phyloP scores from a whole-genome alignment of 345 rosid species.

The Citrus mangshanensis region DNA sequence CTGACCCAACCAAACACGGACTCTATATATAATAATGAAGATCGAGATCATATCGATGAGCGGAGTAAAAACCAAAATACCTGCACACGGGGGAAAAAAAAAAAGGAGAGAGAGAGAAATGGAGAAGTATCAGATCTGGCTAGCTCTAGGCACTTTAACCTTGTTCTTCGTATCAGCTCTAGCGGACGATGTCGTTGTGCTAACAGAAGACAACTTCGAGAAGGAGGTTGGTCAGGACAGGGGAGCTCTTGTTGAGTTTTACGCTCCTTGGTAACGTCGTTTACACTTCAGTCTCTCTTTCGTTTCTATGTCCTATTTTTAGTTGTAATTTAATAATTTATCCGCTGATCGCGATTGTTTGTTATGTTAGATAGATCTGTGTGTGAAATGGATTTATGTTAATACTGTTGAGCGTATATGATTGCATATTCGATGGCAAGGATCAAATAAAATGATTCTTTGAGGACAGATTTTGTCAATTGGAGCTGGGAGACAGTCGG shows the following conservation, averaged over 20 bases:
- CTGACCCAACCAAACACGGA: neutral
- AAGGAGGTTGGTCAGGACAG: slow-evolving; percentile 87
- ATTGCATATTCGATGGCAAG: neutral
- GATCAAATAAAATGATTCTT: neutral
- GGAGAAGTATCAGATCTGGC: slow-evolving; percentile 75
- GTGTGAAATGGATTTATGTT: neutral
- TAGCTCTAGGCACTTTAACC: slow-evolving; percentile 39
- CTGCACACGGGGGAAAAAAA: neutral
- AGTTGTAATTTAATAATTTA: neutral
- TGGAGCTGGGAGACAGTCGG: neutral
- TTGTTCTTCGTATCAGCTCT: slow-evolving; percentile 50
- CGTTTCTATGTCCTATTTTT: neutral
- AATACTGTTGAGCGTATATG: neutral
- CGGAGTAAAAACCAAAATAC: neutral
- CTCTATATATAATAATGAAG: neutral
- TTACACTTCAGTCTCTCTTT: neutral
- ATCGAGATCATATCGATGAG: neutral
- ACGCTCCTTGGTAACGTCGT: slow-evolving; percentile 87
- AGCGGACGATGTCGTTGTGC: slow-evolving; percentile 81
- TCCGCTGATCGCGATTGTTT: slow-evolving; percentile 13
- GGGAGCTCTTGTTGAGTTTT: slow-evolving; percentile 96
- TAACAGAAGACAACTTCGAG: slow-evolving; percentile 90
- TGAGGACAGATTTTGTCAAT: neutral
- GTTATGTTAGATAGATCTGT: slow-evolving; percentile 26
- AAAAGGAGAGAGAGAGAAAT: slow-evolving; percentile 18